Percentiles rank a stretch among this genome's conserved stretches.
Conservation (phyloP, 768 basidiomycete species). For the Boletellus ananas region DNA sequence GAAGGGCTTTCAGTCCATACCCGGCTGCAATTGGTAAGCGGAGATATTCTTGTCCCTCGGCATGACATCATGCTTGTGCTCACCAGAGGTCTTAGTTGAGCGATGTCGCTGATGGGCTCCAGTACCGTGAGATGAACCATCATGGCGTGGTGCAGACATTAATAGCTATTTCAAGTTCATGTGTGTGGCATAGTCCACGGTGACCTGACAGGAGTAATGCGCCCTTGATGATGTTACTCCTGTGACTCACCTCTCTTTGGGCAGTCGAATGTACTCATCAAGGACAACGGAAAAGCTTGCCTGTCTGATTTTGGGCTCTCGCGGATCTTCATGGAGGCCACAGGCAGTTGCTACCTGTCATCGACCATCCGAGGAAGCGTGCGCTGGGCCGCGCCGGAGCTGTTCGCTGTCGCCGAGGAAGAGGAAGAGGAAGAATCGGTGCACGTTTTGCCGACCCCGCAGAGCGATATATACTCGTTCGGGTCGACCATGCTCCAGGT, state of each 20-base stretch:
- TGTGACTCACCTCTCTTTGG: background rate
- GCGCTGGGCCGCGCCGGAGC: conserved; percentile 44
- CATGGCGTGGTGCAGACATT: background rate
- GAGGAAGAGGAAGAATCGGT: conserved; percentile 17
- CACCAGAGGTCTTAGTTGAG: conserved; percentile 8
- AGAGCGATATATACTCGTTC: conserved; percentile 44
- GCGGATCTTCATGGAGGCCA: conserved; percentile 24
- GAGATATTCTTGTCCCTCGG: background rate
- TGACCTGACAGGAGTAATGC: conserved; percentile 41
- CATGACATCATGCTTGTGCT: background rate
- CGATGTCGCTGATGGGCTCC: conserved; percentile 20
- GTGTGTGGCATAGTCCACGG: conserved; percentile 38
- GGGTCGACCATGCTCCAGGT: conserved; percentile 33
- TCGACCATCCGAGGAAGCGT: conserved; percentile 42
- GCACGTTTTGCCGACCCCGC: conserved; percentile 2
- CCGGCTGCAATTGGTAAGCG: conserved; percentile 18
- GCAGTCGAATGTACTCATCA: conserved; percentile 36
- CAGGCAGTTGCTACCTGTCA: conserved; percentile 21
- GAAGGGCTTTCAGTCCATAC: conserved; percentile 2
- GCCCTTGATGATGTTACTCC: background rate
- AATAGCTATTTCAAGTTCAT: conserved; percentile 8
- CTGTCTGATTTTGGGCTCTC: conserved; percentile 38
- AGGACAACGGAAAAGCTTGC: conserved; percentile 27
- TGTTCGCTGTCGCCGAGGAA: conserved; percentile 34
- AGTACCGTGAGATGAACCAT: conserved; percentile 13